Conservation (phyloP, 2,329 filamentous ascomycete genomes). For the Gaeumannomyces sp. region DNA sequence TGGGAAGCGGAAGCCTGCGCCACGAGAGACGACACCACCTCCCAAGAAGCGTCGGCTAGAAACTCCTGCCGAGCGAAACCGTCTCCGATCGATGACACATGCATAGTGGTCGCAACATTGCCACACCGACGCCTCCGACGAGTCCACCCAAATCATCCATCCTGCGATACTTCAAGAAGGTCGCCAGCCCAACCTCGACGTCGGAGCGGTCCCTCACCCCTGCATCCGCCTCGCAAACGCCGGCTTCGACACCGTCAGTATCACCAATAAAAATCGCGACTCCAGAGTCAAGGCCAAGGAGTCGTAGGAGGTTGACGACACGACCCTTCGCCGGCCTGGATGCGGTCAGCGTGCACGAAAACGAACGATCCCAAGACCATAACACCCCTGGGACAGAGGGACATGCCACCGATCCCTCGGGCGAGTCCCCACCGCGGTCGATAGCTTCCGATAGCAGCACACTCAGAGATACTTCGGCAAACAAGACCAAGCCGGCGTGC, state of each 20-base stretch:
- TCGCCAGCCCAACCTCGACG: slow-evolving; percentile 7
- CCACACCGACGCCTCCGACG: slow-evolving; percentile 6
- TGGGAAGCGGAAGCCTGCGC: slow-evolving; percentile 6
- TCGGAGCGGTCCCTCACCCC: not conserved
- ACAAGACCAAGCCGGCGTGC: not conserved
- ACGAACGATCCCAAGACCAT: not conserved
- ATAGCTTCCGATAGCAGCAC: not conserved
- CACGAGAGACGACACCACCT: not conserved
- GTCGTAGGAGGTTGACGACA: slow-evolving; percentile 28
- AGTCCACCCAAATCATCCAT: slow-evolving; percentile 16
- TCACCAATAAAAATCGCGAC: not conserved
- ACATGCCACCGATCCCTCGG: not conserved
- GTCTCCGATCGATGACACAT: slow-evolving; percentile 1
- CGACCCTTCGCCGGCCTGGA: slow-evolving; percentile 13
- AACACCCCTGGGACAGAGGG: too few relatives aligned
- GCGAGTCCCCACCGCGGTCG: too few relatives aligned
- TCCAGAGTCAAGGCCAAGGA: slow-evolving; percentile 16
- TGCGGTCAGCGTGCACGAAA: not conserved
- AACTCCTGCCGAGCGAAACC: not conserved
- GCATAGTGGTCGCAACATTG: not conserved
- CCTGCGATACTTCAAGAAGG: slow-evolving; percentile 22
- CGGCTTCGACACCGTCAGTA: not conserved
- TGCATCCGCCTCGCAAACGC: not conserved
- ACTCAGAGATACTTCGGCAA: not conserved
- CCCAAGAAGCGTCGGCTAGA: not conserved